phyloP scores from a whole-genome alignment of 176 grass and related monocot species.

The Triticum turgidum region DNA sequence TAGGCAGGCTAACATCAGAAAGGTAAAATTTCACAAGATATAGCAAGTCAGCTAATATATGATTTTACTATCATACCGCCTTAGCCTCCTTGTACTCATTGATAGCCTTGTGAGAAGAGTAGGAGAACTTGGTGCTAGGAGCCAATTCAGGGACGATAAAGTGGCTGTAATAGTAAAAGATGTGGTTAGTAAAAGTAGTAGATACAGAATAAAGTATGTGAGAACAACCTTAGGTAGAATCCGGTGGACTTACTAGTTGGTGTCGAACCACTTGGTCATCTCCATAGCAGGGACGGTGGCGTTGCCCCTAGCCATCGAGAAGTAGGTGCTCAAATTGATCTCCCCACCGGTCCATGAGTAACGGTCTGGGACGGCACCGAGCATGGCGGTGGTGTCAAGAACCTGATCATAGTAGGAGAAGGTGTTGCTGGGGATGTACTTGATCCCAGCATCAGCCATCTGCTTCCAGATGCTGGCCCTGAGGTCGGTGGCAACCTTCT shows the following conservation, averaged over 20 bases:
- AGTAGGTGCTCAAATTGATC: constrained; percentile 76
- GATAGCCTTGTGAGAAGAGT: constrained; percentile 84
- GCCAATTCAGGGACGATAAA: constrained; percentile 92
- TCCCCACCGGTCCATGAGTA: constrained; percentile 81
- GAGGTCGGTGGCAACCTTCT: constrained; percentile 79
- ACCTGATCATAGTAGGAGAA: constrained; percentile 95
- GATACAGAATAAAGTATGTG: neutral
- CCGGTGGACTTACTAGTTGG: constrained; percentile 73
- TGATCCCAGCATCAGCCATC: constrained; percentile 86
- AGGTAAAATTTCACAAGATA: neutral
- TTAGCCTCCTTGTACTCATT: constrained; percentile 90
- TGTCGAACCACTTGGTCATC: constrained; percentile 99
- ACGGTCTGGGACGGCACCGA: constrained; percentile 78
- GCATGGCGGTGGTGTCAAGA: constrained; percentile 84
- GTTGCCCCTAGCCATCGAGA: constrained; percentile 97
- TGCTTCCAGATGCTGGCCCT: constrained; percentile 94
- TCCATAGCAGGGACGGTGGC: constrained; percentile 96
- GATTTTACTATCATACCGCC: constrained; percentile 47
- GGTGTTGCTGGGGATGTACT: constrained; percentile 95
- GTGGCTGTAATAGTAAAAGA: constrained; percentile 51
- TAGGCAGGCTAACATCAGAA: neutral
- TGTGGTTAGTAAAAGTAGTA: neutral
- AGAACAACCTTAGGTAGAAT: neutral
- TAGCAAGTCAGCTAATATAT: neutral
- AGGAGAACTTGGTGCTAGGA: constrained; percentile 77